Conservation (phyloP, 805 yeast species). For the Candida hispaniensis region DNA sequence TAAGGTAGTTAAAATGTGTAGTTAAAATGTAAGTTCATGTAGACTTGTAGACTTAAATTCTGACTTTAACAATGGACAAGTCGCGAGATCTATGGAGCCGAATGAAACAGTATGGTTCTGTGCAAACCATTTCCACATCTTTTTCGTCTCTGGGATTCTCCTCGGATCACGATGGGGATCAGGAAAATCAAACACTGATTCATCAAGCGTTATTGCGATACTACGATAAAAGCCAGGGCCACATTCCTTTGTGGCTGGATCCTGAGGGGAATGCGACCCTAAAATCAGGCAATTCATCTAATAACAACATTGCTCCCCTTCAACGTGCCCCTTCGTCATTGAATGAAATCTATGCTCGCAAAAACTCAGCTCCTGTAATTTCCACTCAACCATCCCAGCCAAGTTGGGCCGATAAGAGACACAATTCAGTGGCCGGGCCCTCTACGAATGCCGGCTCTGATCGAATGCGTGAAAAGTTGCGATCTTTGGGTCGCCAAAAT, state of each 20-base stretch:
- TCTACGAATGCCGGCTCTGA: conserved; percentile 2
- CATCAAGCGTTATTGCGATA: conserved; percentile 36
- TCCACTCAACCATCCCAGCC: too few species aligned
- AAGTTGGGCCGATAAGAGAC: too few species aligned
- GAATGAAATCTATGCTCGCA: conserved; percentile 10
- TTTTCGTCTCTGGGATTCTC: conserved; percentile 24
- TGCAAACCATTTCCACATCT: conserved; percentile 4
- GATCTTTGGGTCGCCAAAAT: conserved; percentile 6
- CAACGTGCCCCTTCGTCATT: conserved; percentile 5
- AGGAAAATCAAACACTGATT: conserved; percentile 35
- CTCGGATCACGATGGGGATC: conserved; percentile 36
- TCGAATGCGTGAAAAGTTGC: conserved; percentile 9
- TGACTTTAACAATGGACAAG: conserved; percentile 14
- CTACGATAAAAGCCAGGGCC: conserved; percentile 27
- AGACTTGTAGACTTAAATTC: too few species aligned
- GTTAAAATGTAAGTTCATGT: too few species aligned
- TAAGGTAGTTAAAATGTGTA: too few species aligned
- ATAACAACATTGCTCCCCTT: not conserved
- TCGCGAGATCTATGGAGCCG: conserved; percentile 6
- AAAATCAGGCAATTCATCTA: not conserved
- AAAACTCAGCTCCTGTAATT: conserved; percentile 4
- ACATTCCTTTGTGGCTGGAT: conserved; percentile 29
- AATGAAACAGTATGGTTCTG: conserved; percentile 11
- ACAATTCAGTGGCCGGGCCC: too few species aligned
- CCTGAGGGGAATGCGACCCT: conserved; percentile 15